A percentile compares a stretch with the other conserved stretches of the same genome.
Conservation (phyloP, 768 basidiomycete genomes). For the Hygrocybe coccinea region DNA sequence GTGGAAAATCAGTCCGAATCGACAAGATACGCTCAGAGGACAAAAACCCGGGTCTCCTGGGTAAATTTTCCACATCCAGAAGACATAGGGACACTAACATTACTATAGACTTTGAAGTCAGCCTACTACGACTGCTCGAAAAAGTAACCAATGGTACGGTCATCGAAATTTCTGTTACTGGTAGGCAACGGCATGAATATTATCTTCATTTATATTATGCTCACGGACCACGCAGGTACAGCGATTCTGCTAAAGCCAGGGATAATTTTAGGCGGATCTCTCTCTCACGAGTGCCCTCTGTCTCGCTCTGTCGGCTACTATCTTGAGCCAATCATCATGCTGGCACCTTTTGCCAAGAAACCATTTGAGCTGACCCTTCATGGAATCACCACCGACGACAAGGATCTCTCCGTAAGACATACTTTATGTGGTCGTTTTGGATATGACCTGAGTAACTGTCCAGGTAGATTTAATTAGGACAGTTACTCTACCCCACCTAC, state of each 20-base stretch:
- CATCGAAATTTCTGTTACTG: constrained; percentile 95
- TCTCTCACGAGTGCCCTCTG: constrained; percentile 83
- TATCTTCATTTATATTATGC: constrained; percentile 2
- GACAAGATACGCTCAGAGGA: constrained; percentile 87
- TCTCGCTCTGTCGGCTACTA: constrained; percentile 93
- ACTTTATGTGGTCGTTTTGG: constrained; percentile 13
- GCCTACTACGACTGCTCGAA: constrained; percentile 80
- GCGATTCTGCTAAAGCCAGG: constrained; percentile 90
- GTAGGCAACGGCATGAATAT: constrained; percentile 36
- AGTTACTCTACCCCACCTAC: constrained; percentile 84
- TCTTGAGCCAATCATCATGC: constrained; percentile 81
- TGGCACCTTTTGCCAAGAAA: constrained; percentile 91
- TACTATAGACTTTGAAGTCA: constrained; percentile 81
- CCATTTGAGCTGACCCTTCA: constrained; percentile 74
- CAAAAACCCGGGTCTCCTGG: constrained; percentile 92
- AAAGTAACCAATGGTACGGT: constrained; percentile 90
- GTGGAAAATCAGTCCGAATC: constrained; percentile 78
- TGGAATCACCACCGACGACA: constrained; percentile 90
- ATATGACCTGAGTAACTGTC: neutral
- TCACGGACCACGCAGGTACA: constrained; percentile 55
- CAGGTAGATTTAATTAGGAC: constrained; percentile 88
- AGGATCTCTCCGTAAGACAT: constrained; percentile 74
- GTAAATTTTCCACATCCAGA: constrained; percentile 33
- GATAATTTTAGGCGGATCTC: constrained; percentile 74
- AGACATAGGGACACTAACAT: neutral